Conservation (phyloP, 2,329 filamentous ascomycete species). For the Calonectria honghensis region DNA sequence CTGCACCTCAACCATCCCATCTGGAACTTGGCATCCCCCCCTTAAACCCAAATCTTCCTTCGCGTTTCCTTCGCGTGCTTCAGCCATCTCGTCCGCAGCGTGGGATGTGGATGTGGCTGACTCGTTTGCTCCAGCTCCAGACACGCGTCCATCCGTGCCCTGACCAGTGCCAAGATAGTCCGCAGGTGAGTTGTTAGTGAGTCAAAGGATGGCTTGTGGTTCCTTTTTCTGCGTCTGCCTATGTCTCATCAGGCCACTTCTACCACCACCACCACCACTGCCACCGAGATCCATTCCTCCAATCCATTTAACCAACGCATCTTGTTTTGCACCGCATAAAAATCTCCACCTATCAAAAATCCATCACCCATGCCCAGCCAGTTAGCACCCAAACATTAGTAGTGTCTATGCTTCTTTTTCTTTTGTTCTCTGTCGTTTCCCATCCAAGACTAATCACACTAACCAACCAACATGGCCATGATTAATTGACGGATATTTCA, state of each 20-base stretch:
- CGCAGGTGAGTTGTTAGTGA: constrained; percentile 6
- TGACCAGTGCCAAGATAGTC: constrained; percentile 6
- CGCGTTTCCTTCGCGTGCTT: constrained; percentile 11
- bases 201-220: not conserved
- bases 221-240: constrained; percentile 6
- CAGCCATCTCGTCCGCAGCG: not conserved
- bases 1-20: constrained; percentile 5
- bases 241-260: constrained; percentile 11
- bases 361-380: constrained; percentile 5
- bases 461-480: not conserved
- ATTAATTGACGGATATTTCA: not conserved
- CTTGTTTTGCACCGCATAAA: not conserved
- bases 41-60: constrained; percentile 24
- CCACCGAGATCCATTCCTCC: constrained; percentile 13
- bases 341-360: constrained; percentile 13
- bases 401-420: not conserved
- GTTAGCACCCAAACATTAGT: constrained; percentile 10
- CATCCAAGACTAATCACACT: not conserved
- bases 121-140: constrained; percentile 3
- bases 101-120: constrained; percentile 10
- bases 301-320: not conserved
- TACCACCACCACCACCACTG: not conserved
- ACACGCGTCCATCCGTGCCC: constrained; percentile 10
- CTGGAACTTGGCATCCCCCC: constrained; percentile 25
- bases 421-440: not conserved